phyloP scores from a whole-genome alignment of 2,329 filamentous ascomycete genomes.

The Leptographium wingfieldii region DNA sequence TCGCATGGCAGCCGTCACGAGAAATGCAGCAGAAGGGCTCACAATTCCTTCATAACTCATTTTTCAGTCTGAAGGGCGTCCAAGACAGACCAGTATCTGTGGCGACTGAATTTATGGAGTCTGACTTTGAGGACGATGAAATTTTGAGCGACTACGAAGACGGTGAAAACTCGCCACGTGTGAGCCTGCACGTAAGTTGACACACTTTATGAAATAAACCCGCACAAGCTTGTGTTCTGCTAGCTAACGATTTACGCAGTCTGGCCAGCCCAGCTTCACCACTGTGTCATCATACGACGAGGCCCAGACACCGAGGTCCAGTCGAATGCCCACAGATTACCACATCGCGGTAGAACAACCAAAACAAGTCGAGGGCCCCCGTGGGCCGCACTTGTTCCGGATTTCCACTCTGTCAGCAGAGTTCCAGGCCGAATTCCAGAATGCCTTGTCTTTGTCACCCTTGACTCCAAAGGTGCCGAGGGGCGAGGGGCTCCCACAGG shows the following conservation, averaged over 20 bases:
- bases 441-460: constrained; percentile 57
- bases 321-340: constrained; percentile 46
- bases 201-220: not conserved
- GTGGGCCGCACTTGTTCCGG: constrained; percentile 77
- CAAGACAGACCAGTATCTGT: constrained; percentile 51
- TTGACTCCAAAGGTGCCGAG: constrained; percentile 50
- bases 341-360: constrained; percentile 43
- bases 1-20: constrained; percentile 23
- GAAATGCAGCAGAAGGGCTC: constrained; percentile 40
- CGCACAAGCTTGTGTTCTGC: not conserved
- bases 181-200: constrained; percentile 54
- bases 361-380: constrained; percentile 65
- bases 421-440: constrained; percentile 41
- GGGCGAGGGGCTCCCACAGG: not conserved
- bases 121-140: constrained; percentile 58
- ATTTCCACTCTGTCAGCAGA: constrained; percentile 49
- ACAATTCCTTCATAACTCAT: constrained; percentile 35
- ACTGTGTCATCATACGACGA: constrained; percentile 84
- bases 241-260: constrained; percentile 28
- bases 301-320: constrained; percentile 61
- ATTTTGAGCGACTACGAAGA: constrained; percentile 47
- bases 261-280: constrained; percentile 63
- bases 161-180: constrained; percentile 47
- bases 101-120: constrained; percentile 67
- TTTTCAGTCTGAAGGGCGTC: constrained; percentile 46